Percentiles rank a stretch among this genome's conserved stretches.
Conservation (phyloP, 805 yeast genomes). For the Wickerhamomyces strasburgensis region DNA sequence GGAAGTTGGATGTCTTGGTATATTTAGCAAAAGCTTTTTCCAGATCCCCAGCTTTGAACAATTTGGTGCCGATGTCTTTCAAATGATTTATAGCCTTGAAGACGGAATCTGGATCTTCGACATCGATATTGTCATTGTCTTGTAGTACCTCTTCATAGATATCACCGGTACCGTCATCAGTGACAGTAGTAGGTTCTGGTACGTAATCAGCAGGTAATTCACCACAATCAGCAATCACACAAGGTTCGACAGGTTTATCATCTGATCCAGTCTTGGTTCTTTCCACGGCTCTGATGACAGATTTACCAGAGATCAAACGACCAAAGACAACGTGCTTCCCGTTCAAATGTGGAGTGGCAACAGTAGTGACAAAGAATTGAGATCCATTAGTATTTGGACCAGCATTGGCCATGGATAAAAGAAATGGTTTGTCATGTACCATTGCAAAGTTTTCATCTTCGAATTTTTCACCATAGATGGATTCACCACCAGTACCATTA, state of each 20-base stretch:
- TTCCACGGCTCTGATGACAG: conserved; percentile 75
- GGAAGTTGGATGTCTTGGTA: conserved; percentile 62
- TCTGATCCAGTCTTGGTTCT: conserved; percentile 54
- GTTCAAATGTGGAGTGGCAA: conserved; percentile 88
- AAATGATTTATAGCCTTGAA: conserved; percentile 58
- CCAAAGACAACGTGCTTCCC: conserved; percentile 98
- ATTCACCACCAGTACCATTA: conserved; percentile 77
- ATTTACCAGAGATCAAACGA: conserved; percentile 75
- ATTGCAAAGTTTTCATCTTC: conserved; percentile 84
- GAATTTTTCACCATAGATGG: conserved; percentile 78
- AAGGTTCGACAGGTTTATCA: conserved; percentile 70
- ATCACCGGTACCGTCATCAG: conserved; percentile 83
- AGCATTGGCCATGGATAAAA: conserved; percentile 95
- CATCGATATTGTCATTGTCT: conserved; percentile 66
- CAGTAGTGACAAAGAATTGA: conserved; percentile 91
- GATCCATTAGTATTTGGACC: conserved; percentile 96
- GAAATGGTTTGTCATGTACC: conserved; percentile 78
- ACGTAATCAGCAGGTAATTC: conserved; percentile 57
- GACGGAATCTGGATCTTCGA: conserved; percentile 58
- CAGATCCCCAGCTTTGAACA: conserved; percentile 61
- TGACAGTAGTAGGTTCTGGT: conserved; percentile 37
- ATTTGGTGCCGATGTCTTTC: conserved; percentile 73
- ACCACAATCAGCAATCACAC: conserved; percentile 76
- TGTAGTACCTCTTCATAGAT: conserved; percentile 67
- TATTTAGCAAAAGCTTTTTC: conserved; percentile 62